phyloP scores from a whole-genome alignment of 2,329 filamentous ascomycete species.

The Fusarium devonianum region DNA sequence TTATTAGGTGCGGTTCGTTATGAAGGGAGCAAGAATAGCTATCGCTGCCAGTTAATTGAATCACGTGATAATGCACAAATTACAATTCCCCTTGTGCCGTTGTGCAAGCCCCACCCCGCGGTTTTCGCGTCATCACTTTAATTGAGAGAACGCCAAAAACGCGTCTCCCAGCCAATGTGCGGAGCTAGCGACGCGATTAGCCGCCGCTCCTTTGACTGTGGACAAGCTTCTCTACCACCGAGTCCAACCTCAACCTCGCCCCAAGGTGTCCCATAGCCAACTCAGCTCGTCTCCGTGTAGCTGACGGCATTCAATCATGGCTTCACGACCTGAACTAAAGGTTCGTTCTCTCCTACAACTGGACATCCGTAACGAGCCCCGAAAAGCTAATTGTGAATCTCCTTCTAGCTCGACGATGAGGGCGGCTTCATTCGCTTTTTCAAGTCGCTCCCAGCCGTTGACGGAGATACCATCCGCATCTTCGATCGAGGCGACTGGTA shows the following conservation, averaged over 20 bases:
- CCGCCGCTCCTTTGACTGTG: slow-evolving; percentile 17
- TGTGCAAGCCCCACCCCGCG: neutral
- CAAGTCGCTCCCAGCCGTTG: slow-evolving; percentile 77
- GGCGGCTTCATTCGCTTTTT: slow-evolving; percentile 96
- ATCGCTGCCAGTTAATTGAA: too few species aligned
- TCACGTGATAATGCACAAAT: too few species aligned
- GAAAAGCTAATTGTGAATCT: slow-evolving; percentile 15
- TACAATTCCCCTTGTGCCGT: slow-evolving; percentile 1
- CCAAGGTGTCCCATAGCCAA: slow-evolving; percentile 10
- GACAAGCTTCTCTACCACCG: slow-evolving; percentile 15
- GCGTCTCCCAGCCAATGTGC: slow-evolving; percentile 39
- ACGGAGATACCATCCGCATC: slow-evolving; percentile 81
- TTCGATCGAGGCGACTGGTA: slow-evolving; percentile 97
- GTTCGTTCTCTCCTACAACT: slow-evolving; percentile 48
- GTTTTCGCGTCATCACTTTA: slow-evolving; percentile 40
- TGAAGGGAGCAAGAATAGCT: too few species aligned
- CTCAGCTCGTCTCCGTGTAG: slow-evolving; percentile 5
- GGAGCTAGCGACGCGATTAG: slow-evolving; percentile 35
- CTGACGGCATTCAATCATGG: slow-evolving; percentile 59
- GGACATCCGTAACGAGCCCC: neutral
- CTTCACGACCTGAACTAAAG: slow-evolving; percentile 76
- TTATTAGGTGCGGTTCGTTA: too few species aligned
- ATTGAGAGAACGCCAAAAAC: slow-evolving; percentile 37
- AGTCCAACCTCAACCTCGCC: slow-evolving; percentile 3
- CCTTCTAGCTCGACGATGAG: slow-evolving; percentile 94